These are phyloP conservation scores for Thalassia testudinum DNA, from an alignment of 116 monocot genomes.

Conservation along the genomic window DNA sequence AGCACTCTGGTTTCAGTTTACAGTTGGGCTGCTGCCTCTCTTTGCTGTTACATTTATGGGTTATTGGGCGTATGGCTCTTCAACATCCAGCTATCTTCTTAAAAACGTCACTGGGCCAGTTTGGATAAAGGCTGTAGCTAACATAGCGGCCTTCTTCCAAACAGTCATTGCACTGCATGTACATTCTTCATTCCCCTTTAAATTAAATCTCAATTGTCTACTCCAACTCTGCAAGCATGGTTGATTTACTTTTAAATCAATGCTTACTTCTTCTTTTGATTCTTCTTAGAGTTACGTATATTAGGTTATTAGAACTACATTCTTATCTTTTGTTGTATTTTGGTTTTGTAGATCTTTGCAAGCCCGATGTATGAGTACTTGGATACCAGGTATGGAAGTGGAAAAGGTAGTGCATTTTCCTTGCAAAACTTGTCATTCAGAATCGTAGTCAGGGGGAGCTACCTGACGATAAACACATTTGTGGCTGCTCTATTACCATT, in stretches of 20 bases:
- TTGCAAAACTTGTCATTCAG: conserved; percentile 56
- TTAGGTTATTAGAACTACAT: background rate
- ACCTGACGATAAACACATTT: conserved; percentile 71
- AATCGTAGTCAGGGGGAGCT: conserved; percentile 67
- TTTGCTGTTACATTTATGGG: conserved; percentile 87
- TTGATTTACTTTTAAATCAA: background rate
- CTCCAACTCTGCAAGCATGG: background rate
- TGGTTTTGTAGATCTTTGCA: conserved; percentile 64
- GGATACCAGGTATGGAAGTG: conserved; percentile 64
- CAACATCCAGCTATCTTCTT: conserved; percentile 75
- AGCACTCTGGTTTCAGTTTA: conserved; percentile 90
- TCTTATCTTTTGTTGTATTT: background rate
- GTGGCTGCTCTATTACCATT: conserved; percentile 83
- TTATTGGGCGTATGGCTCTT: conserved; percentile 97
- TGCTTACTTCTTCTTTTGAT: background rate
- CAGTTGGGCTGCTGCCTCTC: conserved; percentile 57
- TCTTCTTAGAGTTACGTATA: background rate
- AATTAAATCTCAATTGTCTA: background rate
- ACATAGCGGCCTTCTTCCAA: conserved; percentile 75
- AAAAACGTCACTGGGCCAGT: conserved; percentile 65
- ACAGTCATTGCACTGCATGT: conserved; percentile 93
- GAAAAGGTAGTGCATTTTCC: conserved; percentile 45
- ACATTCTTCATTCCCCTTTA: conserved; percentile 3
- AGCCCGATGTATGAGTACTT: conserved; percentile 97
- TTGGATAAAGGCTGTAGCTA: conserved; percentile 71